Percentiles rank a stretch among this genome's conserved stretches.
Conservation (phyloP, 352 stramenopile genomes). For the Phytophthora megakarya region DNA sequence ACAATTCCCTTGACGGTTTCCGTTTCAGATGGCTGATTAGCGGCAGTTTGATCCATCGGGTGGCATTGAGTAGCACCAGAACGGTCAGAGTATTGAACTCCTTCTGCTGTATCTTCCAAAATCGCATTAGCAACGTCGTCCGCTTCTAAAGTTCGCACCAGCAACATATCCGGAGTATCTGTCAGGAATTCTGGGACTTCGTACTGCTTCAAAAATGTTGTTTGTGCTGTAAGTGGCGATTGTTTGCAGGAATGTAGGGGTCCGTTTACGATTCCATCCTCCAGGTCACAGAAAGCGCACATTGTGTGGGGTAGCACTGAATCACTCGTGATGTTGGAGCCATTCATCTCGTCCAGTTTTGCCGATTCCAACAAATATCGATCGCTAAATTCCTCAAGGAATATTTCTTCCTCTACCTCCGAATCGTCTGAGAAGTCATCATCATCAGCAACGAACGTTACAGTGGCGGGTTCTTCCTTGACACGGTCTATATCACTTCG, state of each 20-base stretch:
- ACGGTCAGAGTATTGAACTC: conserved; percentile 39
- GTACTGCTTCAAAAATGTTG: conserved; percentile 52
- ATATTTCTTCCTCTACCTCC: conserved; percentile 47
- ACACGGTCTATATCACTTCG: conserved; percentile 14
- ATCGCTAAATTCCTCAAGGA: conserved; percentile 68
- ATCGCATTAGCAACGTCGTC: conserved; percentile 34
- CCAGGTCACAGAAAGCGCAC: conserved; percentile 65
- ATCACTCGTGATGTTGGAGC: background rate
- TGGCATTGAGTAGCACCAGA: conserved; percentile 2
- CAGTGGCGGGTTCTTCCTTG: conserved; percentile 8
- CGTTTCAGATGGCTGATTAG: conserved; percentile 1
- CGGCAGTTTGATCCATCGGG: conserved; percentile 1
- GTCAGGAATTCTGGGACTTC: conserved; percentile 54
- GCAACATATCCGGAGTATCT: conserved; percentile 32
- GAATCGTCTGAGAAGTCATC: conserved; percentile 42
- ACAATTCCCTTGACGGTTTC: conserved; percentile 30
- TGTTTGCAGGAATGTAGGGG: conserved; percentile 51
- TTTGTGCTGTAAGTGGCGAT: conserved; percentile 50
- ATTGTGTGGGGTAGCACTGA: conserved; percentile 3
- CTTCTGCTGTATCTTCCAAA: conserved; percentile 43
- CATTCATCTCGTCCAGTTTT: background rate
- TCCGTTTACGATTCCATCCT: conserved; percentile 72
- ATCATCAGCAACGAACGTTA: conserved; percentile 34
- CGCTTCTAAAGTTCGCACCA: conserved; percentile 21
- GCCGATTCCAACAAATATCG: conserved; percentile 35